Evolutionary conservation across 1,139 yeast genomes (phyloP), one percentile per base, ranked within the genome.

Genomic region (Blastobotrys petasosporus): DNA sequence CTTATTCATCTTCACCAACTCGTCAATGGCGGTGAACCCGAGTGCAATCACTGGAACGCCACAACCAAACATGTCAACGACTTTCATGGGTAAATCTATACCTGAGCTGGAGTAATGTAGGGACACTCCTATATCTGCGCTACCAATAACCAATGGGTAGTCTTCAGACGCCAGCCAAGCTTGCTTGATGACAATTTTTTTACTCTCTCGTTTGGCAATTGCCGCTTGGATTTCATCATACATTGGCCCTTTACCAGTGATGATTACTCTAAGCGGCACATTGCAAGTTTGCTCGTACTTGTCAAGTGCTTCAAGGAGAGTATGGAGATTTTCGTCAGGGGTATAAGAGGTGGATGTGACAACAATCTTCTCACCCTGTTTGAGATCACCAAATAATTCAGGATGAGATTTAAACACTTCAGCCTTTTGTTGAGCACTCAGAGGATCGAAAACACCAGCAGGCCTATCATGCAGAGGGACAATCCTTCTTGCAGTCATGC

Each of bases 201-300:
- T 41, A 39, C 58, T 50, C 9, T 49, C 46, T 9, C 65, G 54
- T 17, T 51, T 43, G 12, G 60, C 54, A 20, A 77, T 67, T 9
- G 65, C 59, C 4, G 66, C 55, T 1, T 82, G 79, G 44, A 70
- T 67, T n/a, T 69, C 57, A 4, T 76, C 59, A 52, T 77, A 78
- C 66, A 85, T 61, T 0, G 98, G 98, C 0, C 99, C 99, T 61
- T 90, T 92, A 0, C 99, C 99, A 0, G 99, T 94, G 17, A 94
- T 82, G 17, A 90, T 67, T 45, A 87, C 76, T 32, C 79, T 65
- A 1, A 92, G 56, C 0, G 45, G 41, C 39, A 45, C 52, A 8
- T 13, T 13, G 15, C 33, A n/a, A 44, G 43, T 57, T 32, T 63
- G 55, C 45, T 58, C 94, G 55, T 86, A 82, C 12, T 64, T 53